Conservation (phyloP, 495 filamentous ascomycete species). For the Immersiella caudata region DNA sequence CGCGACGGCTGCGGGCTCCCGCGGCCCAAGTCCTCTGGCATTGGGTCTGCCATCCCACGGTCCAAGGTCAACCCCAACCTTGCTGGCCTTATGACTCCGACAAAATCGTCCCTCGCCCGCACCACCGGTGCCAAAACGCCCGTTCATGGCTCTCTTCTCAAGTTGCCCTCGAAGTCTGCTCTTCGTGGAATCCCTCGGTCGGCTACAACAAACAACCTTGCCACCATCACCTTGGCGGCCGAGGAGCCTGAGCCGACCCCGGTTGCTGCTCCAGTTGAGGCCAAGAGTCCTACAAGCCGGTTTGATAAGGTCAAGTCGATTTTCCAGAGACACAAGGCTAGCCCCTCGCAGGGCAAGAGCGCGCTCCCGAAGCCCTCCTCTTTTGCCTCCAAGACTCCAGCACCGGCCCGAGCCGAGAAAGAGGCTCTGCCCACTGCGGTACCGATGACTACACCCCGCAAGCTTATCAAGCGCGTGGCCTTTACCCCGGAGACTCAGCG, state of each 20-base stretch:
- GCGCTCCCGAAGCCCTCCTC: constrained; percentile 41
- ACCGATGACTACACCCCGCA: constrained; percentile 55
- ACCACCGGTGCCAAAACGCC: constrained; percentile 60
- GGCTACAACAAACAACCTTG: constrained; percentile 41
- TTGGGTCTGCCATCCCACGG: constrained; percentile 42
- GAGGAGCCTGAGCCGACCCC: constrained; percentile 29
- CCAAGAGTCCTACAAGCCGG: constrained; percentile 44
- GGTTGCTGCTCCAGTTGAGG: constrained; percentile 32
- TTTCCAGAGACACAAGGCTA: constrained; percentile 45
- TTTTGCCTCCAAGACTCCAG: constrained; percentile 47
- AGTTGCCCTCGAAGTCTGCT: constrained; percentile 41
- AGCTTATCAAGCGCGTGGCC: constrained; percentile 46
- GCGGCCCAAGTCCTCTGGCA: constrained; percentile 45
- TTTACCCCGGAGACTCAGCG: constrained; percentile 53
- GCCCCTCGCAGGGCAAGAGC: constrained; percentile 42
- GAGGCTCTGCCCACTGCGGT: constrained; percentile 38
- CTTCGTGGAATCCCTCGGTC: constrained; percentile 41
- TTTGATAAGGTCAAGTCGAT: constrained; percentile 56
- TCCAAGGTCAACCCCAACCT: constrained; percentile 50
- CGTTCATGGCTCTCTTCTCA: constrained; percentile 33
- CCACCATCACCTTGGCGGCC: not conserved
- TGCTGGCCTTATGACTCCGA: constrained; percentile 70
- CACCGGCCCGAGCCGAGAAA: constrained; percentile 45
- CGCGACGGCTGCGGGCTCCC: constrained; percentile 52
- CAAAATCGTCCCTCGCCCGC: constrained; percentile 75